Evolutionary conservation across 2,329 filamentous ascomycete species (phyloP).

Genomic region (Diaporthe ilicicola): DNA sequence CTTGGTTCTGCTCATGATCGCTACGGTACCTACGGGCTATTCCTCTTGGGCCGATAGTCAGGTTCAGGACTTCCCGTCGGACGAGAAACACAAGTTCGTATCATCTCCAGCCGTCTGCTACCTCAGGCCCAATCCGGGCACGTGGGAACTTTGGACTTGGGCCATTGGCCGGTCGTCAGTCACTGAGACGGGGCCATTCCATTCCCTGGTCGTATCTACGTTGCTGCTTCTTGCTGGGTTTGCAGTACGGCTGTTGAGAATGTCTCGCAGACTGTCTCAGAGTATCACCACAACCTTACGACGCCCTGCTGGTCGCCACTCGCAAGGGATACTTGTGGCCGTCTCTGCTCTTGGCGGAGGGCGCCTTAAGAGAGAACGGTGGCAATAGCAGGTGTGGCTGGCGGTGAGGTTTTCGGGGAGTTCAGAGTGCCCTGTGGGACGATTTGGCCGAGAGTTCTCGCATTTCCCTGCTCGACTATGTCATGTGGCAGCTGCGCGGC

Average conservation of each 20-base stretch:
- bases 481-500: not conserved
- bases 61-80: not conserved
- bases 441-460: not conserved
- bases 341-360: not conserved
- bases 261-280: not conserved
- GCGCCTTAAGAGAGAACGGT: not conserved
- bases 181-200: not conserved
- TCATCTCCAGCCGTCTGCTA: not conserved
- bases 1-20: not conserved
- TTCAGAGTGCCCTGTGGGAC: no score
- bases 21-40: constrained; percentile 12
- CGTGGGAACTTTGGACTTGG: not conserved
- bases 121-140: not conserved
- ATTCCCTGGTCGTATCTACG: not conserved
- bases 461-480: not conserved
- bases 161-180: not conserved
- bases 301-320: not conserved
- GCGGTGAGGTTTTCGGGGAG: no score
- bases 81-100: not conserved
- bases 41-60: not conserved
- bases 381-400: not conserved
- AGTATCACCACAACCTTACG: not conserved
- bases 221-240: not conserved
- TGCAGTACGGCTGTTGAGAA: not conserved
- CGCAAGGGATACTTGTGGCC: not conserved